These are phyloP conservation scores for Phytophthora chlamydospora DNA, from an alignment of 352 stramenopile genomes.

Conservation along the genomic window DNA sequence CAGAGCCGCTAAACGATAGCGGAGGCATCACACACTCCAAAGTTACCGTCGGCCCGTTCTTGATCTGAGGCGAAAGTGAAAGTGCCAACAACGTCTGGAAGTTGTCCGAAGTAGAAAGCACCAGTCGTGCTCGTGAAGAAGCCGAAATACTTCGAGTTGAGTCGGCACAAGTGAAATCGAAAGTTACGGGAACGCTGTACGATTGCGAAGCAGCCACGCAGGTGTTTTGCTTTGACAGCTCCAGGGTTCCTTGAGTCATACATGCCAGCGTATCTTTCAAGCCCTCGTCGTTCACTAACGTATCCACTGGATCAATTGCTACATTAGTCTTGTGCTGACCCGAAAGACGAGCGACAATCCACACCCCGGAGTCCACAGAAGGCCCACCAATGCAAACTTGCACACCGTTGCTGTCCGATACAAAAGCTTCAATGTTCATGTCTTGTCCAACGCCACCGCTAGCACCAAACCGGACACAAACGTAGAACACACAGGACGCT, in stretches of 20 bases:
- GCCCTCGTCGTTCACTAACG: slow-evolving; percentile 2
- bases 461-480: slow-evolving; percentile 21
- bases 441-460: slow-evolving; percentile 3
- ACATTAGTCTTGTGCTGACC: slow-evolving; percentile 2
- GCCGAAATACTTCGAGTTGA: slow-evolving; percentile 45
- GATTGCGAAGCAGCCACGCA: background rate
- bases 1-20: slow-evolving; percentile 57
- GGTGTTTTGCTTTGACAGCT: background rate
- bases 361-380: slow-evolving; percentile 27
- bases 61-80: slow-evolving; percentile 21
- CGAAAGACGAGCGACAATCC: slow-evolving; percentile 41
- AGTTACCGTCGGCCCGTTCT: slow-evolving; percentile 33
- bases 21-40: slow-evolving; percentile 63
- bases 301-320: slow-evolving; percentile 19
- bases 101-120: slow-evolving; percentile 40
- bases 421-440: slow-evolving; percentile 38
- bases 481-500: slow-evolving; percentile 16
- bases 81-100: slow-evolving; percentile 21
- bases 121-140: slow-evolving; percentile 36
- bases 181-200: slow-evolving; percentile 32
- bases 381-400: slow-evolving; percentile 48
- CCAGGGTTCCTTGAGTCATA: too few species aligned
- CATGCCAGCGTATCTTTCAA: slow-evolving; percentile 5
- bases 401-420: slow-evolving; percentile 37
- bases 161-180: slow-evolving; percentile 56